Percentiles rank a stretch among this genome's conserved stretches.
Conservation (phyloP, 257 asterid genomes). For the Nemophila menziesii region DNA sequence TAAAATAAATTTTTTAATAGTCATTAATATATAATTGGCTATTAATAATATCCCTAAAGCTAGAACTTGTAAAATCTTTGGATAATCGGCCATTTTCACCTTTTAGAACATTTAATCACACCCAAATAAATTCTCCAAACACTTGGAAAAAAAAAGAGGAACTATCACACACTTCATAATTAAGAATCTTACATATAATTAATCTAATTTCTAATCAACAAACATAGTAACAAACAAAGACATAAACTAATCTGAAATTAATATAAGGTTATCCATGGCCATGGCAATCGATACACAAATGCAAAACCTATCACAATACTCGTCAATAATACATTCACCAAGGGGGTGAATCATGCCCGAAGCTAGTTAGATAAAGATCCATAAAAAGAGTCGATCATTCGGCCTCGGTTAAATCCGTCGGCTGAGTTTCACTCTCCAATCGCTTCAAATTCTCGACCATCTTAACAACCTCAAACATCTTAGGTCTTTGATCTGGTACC, state of each 20-base stretch:
- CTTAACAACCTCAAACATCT: constrained; percentile 41
- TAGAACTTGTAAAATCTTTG: no score
- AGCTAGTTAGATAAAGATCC: background rate
- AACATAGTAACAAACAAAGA: background rate
- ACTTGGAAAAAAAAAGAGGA: background rate
- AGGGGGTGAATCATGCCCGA: constrained; percentile 26
- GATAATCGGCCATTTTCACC: no score
- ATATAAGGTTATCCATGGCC: background rate
- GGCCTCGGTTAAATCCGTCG: constrained; percentile 18
- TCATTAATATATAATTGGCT: no score
- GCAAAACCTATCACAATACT: constrained; percentile 10
- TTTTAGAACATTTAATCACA: no score
- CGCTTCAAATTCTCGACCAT: constrained; percentile 40
- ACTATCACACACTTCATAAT: background rate
- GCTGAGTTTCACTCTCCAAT: constrained; percentile 9
- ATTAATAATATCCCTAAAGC: no score
- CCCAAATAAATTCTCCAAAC: no score
- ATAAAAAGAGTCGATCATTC: background rate
- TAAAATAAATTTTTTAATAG: no score
- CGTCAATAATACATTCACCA: constrained; percentile 23
- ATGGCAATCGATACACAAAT: background rate
- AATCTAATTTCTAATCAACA: background rate
- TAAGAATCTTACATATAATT: background rate
- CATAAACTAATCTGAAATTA: background rate
- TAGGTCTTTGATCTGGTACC: constrained; percentile 57